These are phyloP conservation scores for Phytophthora quininea DNA, from an alignment of 352 stramenopile genomes.

Conservation along the genomic window DNA sequence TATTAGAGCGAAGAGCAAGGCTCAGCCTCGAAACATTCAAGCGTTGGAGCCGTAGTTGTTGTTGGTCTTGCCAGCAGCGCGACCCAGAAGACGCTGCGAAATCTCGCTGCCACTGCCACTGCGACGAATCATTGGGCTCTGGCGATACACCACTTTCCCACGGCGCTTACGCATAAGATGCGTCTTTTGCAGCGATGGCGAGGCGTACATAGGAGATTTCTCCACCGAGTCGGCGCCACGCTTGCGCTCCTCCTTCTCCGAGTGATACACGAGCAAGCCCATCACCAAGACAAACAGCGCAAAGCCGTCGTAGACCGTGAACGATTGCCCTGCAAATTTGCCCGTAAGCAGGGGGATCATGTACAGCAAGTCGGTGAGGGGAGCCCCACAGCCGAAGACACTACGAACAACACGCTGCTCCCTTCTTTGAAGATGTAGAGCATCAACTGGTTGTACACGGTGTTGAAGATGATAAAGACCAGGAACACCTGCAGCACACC, in stretches of 20 bases:
- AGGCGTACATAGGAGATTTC: slow-evolving; percentile 88
- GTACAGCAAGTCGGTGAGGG: slow-evolving; percentile 85
- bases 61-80: slow-evolving; percentile 44
- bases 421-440: slow-evolving; percentile 91
- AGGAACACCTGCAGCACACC: slow-evolving; percentile 79
- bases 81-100: slow-evolving; percentile 65
- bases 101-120: slow-evolving; percentile 52
- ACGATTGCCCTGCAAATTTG: slow-evolving; percentile 62
- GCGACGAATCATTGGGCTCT: slow-evolving; percentile 73
- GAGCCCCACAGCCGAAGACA: slow-evolving; percentile 85
- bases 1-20: slow-evolving; percentile 20
- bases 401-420: slow-evolving; percentile 88
- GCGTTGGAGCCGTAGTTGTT: slow-evolving; percentile 72
- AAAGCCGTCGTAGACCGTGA: slow-evolving; percentile 91
- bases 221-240: slow-evolving; percentile 66
- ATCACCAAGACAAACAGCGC: slow-evolving; percentile 88
- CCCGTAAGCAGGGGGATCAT: slow-evolving; percentile 84
- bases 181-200: slow-evolving; percentile 82
- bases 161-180: slow-evolving; percentile 83
- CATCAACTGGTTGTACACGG: slow-evolving; percentile 90
- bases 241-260: slow-evolving; percentile 84
- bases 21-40: no score
- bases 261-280: slow-evolving; percentile 87
- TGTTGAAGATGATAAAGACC: slow-evolving; percentile 89
- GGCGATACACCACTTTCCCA: slow-evolving; percentile 84